These are phyloP conservation scores for Clarireedia monteithiana DNA, from an alignment of 2,329 filamentous ascomycete species.

Conservation along the genomic window DNA sequence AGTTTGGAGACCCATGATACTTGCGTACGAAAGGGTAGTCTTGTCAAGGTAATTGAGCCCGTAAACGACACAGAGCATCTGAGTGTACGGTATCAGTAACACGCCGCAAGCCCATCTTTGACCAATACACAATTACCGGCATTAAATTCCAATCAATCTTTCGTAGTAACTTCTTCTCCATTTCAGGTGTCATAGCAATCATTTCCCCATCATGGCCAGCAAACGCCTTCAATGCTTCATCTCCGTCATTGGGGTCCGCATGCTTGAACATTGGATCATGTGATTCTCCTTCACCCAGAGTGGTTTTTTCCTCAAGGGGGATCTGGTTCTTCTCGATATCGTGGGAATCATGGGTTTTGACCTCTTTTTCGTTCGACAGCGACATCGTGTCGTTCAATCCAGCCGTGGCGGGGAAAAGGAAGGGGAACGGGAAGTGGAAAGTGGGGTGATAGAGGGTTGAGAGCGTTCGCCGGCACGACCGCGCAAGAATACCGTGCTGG, in stretches of 20 bases:
- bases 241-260: constrained; percentile 33
- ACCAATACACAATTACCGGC: constrained; percentile 28
- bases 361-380: not conserved
- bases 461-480: too few relatives aligned
- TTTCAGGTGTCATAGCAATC: constrained; percentile 33
- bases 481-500: too few relatives aligned
- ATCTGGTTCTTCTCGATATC: constrained; percentile 13
- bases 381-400: not conserved
- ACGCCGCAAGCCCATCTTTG: not conserved
- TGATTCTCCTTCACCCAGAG: constrained; percentile 16
- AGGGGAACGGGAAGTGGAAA: not conserved
- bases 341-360: not conserved
- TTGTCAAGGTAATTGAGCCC: constrained; percentile 47
- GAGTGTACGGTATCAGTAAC: not conserved
- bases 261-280: constrained; percentile 28
- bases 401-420: too few relatives aligned
- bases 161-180: constrained; percentile 34
- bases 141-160: constrained; percentile 41
- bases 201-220: constrained; percentile 31
- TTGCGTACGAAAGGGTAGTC: constrained; percentile 42
- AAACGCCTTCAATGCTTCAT: constrained; percentile 37
- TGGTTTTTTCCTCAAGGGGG: constrained; percentile 13
- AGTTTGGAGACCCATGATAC: constrained; percentile 40
- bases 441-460: too few relatives aligned
- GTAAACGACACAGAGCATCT: constrained; percentile 49